Evolutionary conservation across 2,329 filamentous ascomycete species (phyloP), one percentile per base, ranked within the genome.

Genomic region (Scytalidium sp.): DNA sequence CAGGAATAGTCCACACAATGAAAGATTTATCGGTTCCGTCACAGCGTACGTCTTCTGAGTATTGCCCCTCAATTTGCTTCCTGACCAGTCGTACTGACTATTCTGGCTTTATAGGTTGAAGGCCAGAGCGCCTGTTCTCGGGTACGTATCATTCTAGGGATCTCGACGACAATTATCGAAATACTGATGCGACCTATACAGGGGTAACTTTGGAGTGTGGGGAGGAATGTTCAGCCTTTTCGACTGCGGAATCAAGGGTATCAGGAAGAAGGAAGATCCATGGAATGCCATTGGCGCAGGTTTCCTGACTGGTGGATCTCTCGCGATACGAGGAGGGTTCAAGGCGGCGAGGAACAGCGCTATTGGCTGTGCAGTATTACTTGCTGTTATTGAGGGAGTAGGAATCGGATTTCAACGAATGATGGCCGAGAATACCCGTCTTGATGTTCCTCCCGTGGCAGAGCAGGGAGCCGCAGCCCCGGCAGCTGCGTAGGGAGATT

Each of bases 231-330:
- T 97, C 79, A 90, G 85, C 62, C 95, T 90, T 54, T 97, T 93
- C 66, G 94, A 99, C 75, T 99, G 94, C 76, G 88, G 92, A 19
- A 88, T 97, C 55, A 99, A 97, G 79, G 93, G 93, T 50, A 76
- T 93, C 50, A 79, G 91, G 58, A 90, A 94, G 79, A 97, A 97
- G 85, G 94, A 99, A 71, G 94, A 97, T 69, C 91, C 94, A 13
- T 97, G 91, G 76, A 97, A 97, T 74, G 91, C 92, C 64, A 97
- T 99, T 69, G 95, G 93, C 61, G 94, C 93, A 40, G 94, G 94
- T 47, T 97, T 97, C 79, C 93, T 97, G 72, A 97, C 94, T 3
- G 92, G 91, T 64, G 94, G 94, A 60, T 84, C 93, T 23, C 80
- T 99, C 27, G 94, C 94, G 46, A 85, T 97, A 55, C 84, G 94